Evolutionary conservation across 2,329 filamentous ascomycete species (phyloP), one percentile per base, ranked within the genome.

Genomic region (Leptographium radiaticola): DNA sequence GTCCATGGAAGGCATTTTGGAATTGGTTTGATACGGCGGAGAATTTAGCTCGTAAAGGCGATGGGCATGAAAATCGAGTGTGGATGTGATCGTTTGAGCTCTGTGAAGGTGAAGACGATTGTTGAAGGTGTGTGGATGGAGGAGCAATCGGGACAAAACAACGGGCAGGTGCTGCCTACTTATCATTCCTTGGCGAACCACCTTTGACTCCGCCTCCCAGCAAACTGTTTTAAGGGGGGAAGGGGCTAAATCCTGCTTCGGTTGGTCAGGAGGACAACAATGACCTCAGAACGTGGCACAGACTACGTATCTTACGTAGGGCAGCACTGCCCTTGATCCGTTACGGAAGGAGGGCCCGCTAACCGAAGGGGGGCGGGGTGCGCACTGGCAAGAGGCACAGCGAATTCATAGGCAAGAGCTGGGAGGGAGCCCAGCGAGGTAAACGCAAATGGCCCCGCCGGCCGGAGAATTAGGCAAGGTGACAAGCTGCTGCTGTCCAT

Each of bases 1-100:
- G 46, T 61, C 56, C 44, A 54, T 56, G 58, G 62, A 57, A 59
- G 64, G 63, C 65, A 66, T 66, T 42, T 59, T 62, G 59, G 42
- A 20, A 25, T 18, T 34, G 45, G 42, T 5, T 20, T 18, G 30
- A 33, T 10, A 18, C 20, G 38, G 18, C 15, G 47, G 39, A n/a
- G 15, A 33, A 45, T 30, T 52, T 11, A 55, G 36, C 53, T 55
- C 43, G 45, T 34, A 39, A 18, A 31, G 42, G n/a, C 12, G 18
- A 39, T 38, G 45, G 36, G 16, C 44, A 47, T 48, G 31, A 57
- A 49, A 52, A 11, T 44, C 18, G 18, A 1, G 11, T 6, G 9
- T 18, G 18, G 13, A 6, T 31, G 30, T 18, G 18, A 44, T 44
- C 15, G 18, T 31, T 33, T 7, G 12, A 25, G 42, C 42, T 45